Base-by-base conservation (phyloP, 179 eudicot species). In the Spinacia oleracea region DNA sequence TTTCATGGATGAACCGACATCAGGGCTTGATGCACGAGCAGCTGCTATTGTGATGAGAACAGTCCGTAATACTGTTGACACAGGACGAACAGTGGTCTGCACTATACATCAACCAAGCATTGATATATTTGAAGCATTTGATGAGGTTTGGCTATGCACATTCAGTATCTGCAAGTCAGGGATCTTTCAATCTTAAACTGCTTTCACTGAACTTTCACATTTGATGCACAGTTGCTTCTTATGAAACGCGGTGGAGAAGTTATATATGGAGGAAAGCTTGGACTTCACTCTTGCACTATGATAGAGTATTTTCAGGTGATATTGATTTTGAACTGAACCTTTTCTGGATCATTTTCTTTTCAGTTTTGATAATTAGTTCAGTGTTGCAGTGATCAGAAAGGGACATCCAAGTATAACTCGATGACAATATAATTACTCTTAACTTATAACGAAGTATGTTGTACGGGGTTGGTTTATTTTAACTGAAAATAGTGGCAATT, bases 1-100 rank as follows among this genome's bases (percentile, higher is more conserved):
- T 72, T 96, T 96, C 66, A 96, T 96, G 99, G 99, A 96, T 83
- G 99, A 96, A 73, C 99, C 99, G 4, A 96, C 99, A 59, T 96
- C 99, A 66, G 99, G 99, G n/a, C 92, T 96, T 40, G 99, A 96
- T 86, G 99, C 99, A 79, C 85, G 99, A 84, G 98, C 99, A 75
- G 99, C 99, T 60, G 99, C 99, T 64, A 93, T 96, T 78, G 99
- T 96, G 23, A 93, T 96, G 99, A 72, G 97, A 79, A 90, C 99
- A 72, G 98, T 96, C 29, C 93, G 98, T 65, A 95, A 95, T 60
- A 95, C 97, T n/a, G 98, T 95, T 77, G 91, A 95, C 77, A 95
- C 97, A 27, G 98, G 98, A 85, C 87, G 98, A 81, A 95, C 98
- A 1, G 96, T 95, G 15, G 98, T 93, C 58, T 93, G 98, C 87